Evolutionary conservation across 495 filamentous ascomycete genomes (phyloP), one percentile per base, ranked within the genome.

Genomic region (Podospora pseudopauciseta): DNA sequence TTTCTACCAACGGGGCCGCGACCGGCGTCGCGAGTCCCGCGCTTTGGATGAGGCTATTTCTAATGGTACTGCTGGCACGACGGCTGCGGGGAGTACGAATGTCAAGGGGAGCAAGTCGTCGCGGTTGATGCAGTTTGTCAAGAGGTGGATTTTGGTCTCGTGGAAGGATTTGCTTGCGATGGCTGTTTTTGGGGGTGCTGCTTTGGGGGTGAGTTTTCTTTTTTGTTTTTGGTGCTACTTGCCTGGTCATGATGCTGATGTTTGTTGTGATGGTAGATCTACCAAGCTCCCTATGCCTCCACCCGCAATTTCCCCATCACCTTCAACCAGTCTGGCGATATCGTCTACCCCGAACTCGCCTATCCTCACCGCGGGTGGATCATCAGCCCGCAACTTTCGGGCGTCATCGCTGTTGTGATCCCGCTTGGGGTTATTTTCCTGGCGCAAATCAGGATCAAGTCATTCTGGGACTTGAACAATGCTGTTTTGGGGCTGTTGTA

Each of bases 401-500:
- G 86, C 4, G 74, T 90, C 44, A 74, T 90, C 5, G 80, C 81
- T 5, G 71, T 81, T 26, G 67, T 89, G 1, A 73, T 88, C 63
- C 88, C 89, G 18, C 83, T 89, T 76, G 66, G 80, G 55, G 74
- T 89, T 69, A 84, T 90, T 74, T 77, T 85, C 9, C 71, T 85
- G 57, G 80, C 84, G 74, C 87, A 89, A 72, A 82, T 89, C 67
- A 83, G 87, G 11, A 80, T 88, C 44, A 84, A 86, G 57, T 86
- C 83, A 49, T 90, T 90, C 79, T 90, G 87, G 87, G 88, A 91
- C 67, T 74, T 83, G 62, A 89, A 89, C 76, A 89, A 89, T 67
- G 88, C 82, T 39, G 75, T 85, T 58, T 79, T 89, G 55, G 88
- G 88, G 5, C 77, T 89, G 0, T 74, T 89, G 13, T 89, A 89